A percentile compares a stretch with the other conserved stretches of the same genome.
phyloP scores from a whole-genome alignment of 305 asterid species.

The Lippia alba region DNA sequence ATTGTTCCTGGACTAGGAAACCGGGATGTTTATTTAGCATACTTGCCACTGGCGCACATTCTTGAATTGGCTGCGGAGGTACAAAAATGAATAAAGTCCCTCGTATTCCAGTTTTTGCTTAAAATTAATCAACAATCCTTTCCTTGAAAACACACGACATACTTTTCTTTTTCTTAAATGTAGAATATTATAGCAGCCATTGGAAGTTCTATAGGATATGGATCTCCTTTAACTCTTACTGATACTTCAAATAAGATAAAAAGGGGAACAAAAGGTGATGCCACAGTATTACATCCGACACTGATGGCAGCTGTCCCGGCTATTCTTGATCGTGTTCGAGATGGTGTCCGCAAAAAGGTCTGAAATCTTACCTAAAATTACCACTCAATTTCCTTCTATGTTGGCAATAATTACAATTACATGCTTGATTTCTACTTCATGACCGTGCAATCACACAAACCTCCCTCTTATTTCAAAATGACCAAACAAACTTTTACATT shows the following conservation, averaged over 20 bases:
- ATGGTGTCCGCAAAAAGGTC: conserved; percentile 97
- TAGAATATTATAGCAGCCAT: conserved; percentile 79
- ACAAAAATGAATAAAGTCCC: conserved; percentile 17
- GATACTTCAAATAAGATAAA: conserved; percentile 95
- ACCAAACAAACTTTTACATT: background rate
- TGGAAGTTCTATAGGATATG: conserved; percentile 97
- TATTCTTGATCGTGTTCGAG: conserved; percentile 97
- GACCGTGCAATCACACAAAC: background rate
- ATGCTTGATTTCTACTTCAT: background rate
- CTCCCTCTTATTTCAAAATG: background rate
- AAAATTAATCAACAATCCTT: background rate
- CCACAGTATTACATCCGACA: conserved; percentile 79
- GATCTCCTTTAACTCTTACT: conserved; percentile 94
- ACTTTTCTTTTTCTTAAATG: conserved; percentile 24
- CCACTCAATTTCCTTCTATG: conserved; percentile 6
- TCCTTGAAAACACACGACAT: background rate
- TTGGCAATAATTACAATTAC: too few species aligned
- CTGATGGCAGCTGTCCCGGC: conserved; percentile 97
- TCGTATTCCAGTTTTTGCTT: conserved; percentile 24
- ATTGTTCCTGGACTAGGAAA: conserved; percentile 84
- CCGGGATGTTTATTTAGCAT: conserved; percentile 88
- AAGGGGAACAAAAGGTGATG: conserved; percentile 96
- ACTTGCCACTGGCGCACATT: conserved; percentile 95
- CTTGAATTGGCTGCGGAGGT: conserved; percentile 99
- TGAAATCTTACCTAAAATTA: conserved; percentile 25